Percentiles rank a stretch among this genome's conserved stretches.
Evolutionary conservation across 768 basidiomycete genomes (phyloP).

Genomic region (Calocybe cyanea): DNA sequence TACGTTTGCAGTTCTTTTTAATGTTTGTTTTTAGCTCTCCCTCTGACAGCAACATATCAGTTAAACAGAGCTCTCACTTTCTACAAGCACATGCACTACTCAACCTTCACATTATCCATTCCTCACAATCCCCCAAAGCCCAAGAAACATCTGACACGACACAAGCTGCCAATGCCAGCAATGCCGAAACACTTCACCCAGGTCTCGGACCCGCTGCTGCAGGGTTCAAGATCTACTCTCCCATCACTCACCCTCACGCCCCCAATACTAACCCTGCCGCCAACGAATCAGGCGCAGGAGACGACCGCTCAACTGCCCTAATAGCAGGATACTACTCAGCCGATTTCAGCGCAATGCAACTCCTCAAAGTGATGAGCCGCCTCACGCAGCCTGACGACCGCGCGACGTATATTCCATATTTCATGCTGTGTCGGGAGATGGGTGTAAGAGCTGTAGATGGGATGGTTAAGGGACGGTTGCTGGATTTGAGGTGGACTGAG

Average conservation of each 20-base stretch:
- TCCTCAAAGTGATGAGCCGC: slow-evolving; percentile 79
- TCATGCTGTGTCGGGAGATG: slow-evolving; percentile 77
- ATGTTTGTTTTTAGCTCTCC: background rate
- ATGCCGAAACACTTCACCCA: slow-evolving; percentile 51
- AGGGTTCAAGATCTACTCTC: slow-evolving; percentile 61
- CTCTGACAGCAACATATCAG: slow-evolving; percentile 42
- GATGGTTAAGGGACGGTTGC: slow-evolving; percentile 73
- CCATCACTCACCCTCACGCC: slow-evolving; percentile 30
- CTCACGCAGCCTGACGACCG: slow-evolving; percentile 62
- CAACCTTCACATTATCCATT: slow-evolving; percentile 85
- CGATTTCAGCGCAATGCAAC: slow-evolving; percentile 75
- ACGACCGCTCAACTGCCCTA: slow-evolving; percentile 30
- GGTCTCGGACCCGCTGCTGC: slow-evolving; percentile 54
- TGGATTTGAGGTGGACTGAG: slow-evolving; percentile 78
- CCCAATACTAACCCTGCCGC: slow-evolving; percentile 16
- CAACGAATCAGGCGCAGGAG: no score
- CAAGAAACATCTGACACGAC: slow-evolving; percentile 27
- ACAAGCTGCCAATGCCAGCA: slow-evolving; percentile 32
- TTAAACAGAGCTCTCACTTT: slow-evolving; percentile 78
- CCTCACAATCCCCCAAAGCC: slow-evolving; percentile 53
- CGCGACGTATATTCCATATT: slow-evolving; percentile 71
- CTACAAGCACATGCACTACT: slow-evolving; percentile 81
- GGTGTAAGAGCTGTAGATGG: slow-evolving; percentile 82
- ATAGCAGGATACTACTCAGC: slow-evolving; percentile 47
- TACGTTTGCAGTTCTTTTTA: slow-evolving; percentile 29